These are phyloP conservation scores for Neurospora tetrasperma DNA, from an alignment of 495 filamentous ascomycete genomes.

Conservation along the genomic window DNA sequence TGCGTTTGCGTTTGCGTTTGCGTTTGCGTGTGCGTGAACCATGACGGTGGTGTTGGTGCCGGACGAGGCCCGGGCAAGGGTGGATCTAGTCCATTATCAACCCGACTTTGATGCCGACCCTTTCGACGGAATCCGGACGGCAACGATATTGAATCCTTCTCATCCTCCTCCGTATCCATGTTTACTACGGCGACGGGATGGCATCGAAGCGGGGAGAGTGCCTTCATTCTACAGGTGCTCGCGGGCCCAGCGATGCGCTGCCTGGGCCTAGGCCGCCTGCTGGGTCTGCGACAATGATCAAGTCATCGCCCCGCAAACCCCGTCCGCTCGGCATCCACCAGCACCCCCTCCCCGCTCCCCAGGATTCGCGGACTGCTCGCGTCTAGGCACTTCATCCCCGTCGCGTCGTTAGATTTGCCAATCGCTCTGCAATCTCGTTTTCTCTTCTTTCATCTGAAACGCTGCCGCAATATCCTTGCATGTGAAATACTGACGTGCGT, in stretches of 20 bases:
- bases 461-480: conserved; percentile 4
- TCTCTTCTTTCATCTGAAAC: conserved; percentile 3
- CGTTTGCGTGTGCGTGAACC: not conserved
- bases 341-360: not conserved
- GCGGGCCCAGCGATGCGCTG: not conserved
- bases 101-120: not conserved
- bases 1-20: not conserved
- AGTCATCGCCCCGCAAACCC: not conserved
- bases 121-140: not conserved
- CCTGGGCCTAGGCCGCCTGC: not conserved
- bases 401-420: not conserved
- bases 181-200: not conserved
- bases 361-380: not conserved
- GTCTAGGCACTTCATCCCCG: not conserved
- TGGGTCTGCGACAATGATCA: not conserved
- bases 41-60: not conserved
- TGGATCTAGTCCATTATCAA: not conserved
- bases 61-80: not conserved
- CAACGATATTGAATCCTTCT: not conserved
- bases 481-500: conserved; percentile 15
- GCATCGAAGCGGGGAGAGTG: not conserved
- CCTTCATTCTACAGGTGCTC: not conserved
- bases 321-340: not conserved
- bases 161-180: not conserved
- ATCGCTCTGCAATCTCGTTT: not conserved